A percentile compares a stretch with the other conserved stretches of the same genome.
These are phyloP conservation scores for Barnettozyma botsteinii DNA, from an alignment of 805 yeast genomes.

Conservation along the genomic window DNA sequence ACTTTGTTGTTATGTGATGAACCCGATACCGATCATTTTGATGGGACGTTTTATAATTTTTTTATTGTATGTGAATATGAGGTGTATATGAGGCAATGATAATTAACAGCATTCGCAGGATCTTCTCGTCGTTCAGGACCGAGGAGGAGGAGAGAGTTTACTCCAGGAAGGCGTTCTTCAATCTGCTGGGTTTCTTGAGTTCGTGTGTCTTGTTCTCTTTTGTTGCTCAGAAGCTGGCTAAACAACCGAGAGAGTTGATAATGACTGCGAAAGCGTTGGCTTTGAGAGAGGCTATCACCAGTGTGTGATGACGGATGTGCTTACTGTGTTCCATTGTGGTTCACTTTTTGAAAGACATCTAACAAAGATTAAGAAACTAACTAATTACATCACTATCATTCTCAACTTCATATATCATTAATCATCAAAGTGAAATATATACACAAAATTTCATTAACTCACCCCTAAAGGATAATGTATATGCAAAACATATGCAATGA, in stretches of 20 bases:
- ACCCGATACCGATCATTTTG: constrained; percentile 63
- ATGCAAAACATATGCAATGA: neutral
- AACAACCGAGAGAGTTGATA: constrained; percentile 22
- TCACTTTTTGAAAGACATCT: too few species aligned
- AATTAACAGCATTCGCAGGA: constrained; percentile 68
- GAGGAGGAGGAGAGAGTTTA: constrained; percentile 79
- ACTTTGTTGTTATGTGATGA: constrained; percentile 19
- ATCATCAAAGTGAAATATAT: neutral
- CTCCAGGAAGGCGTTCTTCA: constrained; percentile 73
- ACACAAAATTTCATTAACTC: neutral
- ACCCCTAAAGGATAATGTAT: neutral
- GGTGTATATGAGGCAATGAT: constrained; percentile 36
- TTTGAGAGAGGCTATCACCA: constrained; percentile 16
- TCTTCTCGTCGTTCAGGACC: constrained; percentile 76
- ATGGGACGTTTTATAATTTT: constrained; percentile 34
- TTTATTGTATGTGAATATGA: constrained; percentile 1
- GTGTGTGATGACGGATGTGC: too few species aligned
- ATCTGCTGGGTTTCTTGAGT: constrained; percentile 73
- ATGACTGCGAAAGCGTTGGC: constrained; percentile 22
- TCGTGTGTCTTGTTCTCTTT: constrained; percentile 77
- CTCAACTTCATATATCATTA: neutral
- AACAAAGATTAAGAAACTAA: too few species aligned
- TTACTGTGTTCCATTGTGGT: too few species aligned
- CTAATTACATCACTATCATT: neutral
- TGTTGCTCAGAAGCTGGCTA: constrained; percentile 54